A percentile compares a stretch with the other conserved stretches of the same genome.
Conservation (phyloP, 2,329 filamentous ascomycete species). For the Fusarium longipes region DNA sequence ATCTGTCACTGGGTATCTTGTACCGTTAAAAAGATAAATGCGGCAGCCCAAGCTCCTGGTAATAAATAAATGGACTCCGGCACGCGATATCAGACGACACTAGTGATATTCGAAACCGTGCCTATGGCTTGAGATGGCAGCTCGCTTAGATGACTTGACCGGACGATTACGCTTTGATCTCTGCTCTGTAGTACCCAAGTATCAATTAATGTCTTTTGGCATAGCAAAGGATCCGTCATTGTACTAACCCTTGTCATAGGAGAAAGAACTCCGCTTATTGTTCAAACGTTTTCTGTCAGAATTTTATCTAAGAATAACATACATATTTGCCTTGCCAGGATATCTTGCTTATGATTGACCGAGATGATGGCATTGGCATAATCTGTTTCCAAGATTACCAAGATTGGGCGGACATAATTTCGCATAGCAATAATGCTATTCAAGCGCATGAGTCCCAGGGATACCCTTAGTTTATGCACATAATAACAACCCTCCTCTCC, state of each 20-base stretch:
- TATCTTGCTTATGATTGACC: too few species aligned
- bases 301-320: background rate
- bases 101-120: constrained; percentile 18
- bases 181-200: too few species aligned
- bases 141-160: constrained; percentile 7
- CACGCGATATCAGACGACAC: constrained; percentile 11
- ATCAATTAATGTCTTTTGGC: background rate
- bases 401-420: constrained; percentile 17
- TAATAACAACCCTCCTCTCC: background rate
- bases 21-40: constrained; percentile 8
- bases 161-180: background rate
- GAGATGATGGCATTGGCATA: constrained; percentile 11
- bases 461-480: constrained; percentile 25
- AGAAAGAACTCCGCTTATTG: background rate
- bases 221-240: background rate
- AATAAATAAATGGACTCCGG: background rate
- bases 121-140: constrained; percentile 11
- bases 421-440: constrained; percentile 11
- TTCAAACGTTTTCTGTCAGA: background rate
- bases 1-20: constrained; percentile 5
- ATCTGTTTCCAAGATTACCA: constrained; percentile 8
- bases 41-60: constrained; percentile 7
- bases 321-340: too few species aligned
- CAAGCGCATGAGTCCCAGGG: constrained; percentile 18
- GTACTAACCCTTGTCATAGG: background rate